These are phyloP conservation scores for Barbarea vulgaris DNA, from an alignment of 345 rosid genomes.

Conservation along the genomic window DNA sequence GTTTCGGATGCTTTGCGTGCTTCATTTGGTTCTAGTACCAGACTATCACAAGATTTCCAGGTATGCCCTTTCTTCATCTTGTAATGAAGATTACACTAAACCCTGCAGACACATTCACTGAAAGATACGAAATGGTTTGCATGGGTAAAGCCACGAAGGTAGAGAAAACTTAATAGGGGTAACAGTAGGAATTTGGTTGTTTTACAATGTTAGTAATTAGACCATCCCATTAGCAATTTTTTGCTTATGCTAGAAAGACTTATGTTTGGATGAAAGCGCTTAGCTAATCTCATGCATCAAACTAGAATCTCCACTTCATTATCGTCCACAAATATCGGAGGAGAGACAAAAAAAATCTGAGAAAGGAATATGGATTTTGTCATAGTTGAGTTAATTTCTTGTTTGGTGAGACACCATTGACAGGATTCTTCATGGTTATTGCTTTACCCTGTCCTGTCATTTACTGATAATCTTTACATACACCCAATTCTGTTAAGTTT, in stretches of 20 bases:
- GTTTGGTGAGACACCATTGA: background rate
- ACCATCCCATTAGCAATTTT: background rate
- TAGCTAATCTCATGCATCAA: conserved; percentile 6
- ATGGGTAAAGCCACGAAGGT: background rate
- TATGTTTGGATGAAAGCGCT: background rate
- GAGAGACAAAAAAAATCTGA: background rate
- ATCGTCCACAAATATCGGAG: background rate
- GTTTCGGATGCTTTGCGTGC: conserved; percentile 78
- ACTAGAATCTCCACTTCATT: background rate
- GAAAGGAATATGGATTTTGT: background rate
- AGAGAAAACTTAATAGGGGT: background rate
- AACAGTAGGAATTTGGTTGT: background rate
- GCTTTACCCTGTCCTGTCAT: background rate
- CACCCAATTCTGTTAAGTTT: background rate
- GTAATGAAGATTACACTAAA: background rate
- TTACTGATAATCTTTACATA: too few relatives aligned
- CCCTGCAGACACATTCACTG: background rate
- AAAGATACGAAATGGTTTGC: background rate
- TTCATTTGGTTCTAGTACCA: conserved; percentile 70
- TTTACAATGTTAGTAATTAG: background rate
- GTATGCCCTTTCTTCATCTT: conserved; percentile 43
- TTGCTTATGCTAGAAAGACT: background rate
- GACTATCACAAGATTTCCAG: conserved; percentile 92
- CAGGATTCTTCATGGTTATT: background rate
- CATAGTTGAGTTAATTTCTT: conserved; percentile 2